Evolutionary conservation across 192 early-diverging fungal genomes (phyloP), one percentile per base, ranked within the genome.

Genomic region (Entrophospora sp.): DNA sequence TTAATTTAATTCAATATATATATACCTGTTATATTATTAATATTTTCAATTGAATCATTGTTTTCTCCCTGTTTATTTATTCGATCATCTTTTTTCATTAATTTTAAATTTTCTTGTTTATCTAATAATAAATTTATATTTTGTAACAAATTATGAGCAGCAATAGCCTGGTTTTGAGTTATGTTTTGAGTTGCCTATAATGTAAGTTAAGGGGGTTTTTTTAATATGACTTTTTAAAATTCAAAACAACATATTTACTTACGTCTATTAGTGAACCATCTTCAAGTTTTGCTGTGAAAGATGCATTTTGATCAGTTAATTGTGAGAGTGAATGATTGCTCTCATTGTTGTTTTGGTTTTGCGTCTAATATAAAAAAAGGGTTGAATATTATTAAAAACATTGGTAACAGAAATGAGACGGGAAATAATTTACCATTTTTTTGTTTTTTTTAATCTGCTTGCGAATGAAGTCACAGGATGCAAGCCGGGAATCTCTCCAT

Each of bases 241-340:
- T n/a, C n/a, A 60, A n/a, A 22, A 27, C n/a, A 4, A 1, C 46
- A 10, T 36, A 34, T 20, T 16, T 46, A 32, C 3, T 37, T 51
- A 64, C 62, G 18, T 64, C 46, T 36, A 64, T 14, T 13, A 64
- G 22, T 9, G 4, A 1, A 16, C 62, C 62, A 64, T 51, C 32
- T 30, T 64, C 62, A 20, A 46, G 32, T 14, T 36, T 64, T 24
- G 46, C 62, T 13, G 62, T 64, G 31, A 64, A 64, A 36, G 62
- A 64, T 20, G 44, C 44, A 49, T 36, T 36, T 49, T 64, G 62
- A 14, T 64, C 37, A 18, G 43, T 1, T 13, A 64, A 32, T 64
- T 48, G n/a, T 49, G 43, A 46, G 2, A 64, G 35, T 2, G 62
- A 34, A n/a, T n/a, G n/a, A n/a, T n/a, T n/a, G n/a, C n/a, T n/a